Evolutionary conservation across 768 basidiomycete genomes (phyloP), one percentile per base, ranked within the genome.

Genomic region (Gloeostereum incarnatum): DNA sequence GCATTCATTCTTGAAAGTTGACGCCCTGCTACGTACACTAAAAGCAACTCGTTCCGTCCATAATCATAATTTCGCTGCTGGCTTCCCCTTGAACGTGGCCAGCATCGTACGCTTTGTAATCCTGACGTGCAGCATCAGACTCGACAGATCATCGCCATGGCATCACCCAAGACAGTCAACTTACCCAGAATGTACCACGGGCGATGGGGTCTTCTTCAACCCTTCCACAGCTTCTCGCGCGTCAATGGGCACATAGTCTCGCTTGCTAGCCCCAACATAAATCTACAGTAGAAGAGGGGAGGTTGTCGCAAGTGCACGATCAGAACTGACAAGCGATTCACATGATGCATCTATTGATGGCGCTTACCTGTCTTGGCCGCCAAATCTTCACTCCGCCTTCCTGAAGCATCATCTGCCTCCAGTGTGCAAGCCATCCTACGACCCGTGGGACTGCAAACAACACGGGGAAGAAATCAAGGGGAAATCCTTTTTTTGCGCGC

Each of bases 341-440:
- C 30, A 40, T 44, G 37, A 39, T 5, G 24, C 30, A 14, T 39
- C 35, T 33, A 42, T 33, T 46, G 40, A 39, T 36, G 39, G 20
- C 36, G 34, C 62, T 41, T 57, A 82, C 81, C 69, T 89, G 87
- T 50, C 82, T 68, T 24, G 86, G 88, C 31, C 87, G 71, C 89
- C 92, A 94, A 48, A 94, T 94, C 62, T 92, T 93, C 44, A 94
- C 88, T 35, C 88, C 88, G 16, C 78, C 84, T 21, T 81, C 71
- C 51, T 86, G 81, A 32, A 94, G 62, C 90, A 92, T 92, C 84
- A 92, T 87, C 79, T 93, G 86, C 39, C 86, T 70, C 90, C 90
- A 93, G 57, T 92, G 90, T 0, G 89, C 86, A 6, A 93, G 66
- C 91, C 90, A 93, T 14, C 91, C 90, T 19, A 89, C 88, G 6